Evolutionary conservation across 768 basidiomycete species (phyloP).

Genomic region (Coprinopsis sp.): DNA sequence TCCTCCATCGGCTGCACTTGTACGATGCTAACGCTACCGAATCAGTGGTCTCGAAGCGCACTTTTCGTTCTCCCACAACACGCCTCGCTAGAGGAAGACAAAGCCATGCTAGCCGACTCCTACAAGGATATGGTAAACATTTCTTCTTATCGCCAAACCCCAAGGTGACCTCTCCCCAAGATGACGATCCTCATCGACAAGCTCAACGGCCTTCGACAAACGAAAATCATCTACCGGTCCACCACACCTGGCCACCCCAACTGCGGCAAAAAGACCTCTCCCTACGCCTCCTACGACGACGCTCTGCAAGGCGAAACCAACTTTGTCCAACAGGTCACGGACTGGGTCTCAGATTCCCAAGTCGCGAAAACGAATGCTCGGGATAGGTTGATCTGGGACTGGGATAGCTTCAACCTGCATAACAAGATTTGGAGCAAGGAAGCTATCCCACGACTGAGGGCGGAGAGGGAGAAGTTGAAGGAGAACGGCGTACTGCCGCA

Average conservation of each 20-base stretch:
- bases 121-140: conserved; percentile 23
- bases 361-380: neutral
- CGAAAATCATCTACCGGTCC: conserved; percentile 11
- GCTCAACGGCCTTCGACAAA: conserved; percentile 1
- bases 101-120: conserved; percentile 21
- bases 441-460: conserved; percentile 9
- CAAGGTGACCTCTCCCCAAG: neutral
- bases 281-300: neutral
- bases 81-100: conserved; percentile 20
- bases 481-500: no score
- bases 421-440: conserved; percentile 15
- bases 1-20: neutral
- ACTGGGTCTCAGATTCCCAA: neutral
- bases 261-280: conserved; percentile 4
- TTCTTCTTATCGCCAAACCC: neutral
- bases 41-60: conserved; percentile 27
- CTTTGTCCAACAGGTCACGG: neutral
- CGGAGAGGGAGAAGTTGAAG: neutral
- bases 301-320: neutral
- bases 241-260: conserved; percentile 13
- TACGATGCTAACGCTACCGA: no score
- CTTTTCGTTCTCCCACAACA: conserved; percentile 23
- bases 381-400: no score
- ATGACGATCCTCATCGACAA: neutral
- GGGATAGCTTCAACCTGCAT: conserved; percentile 14